Evolutionary conservation across 2,329 filamentous ascomycete species (phyloP), one percentile per base, ranked within the genome.

Genomic region (Cryphonectria radicalis): DNA sequence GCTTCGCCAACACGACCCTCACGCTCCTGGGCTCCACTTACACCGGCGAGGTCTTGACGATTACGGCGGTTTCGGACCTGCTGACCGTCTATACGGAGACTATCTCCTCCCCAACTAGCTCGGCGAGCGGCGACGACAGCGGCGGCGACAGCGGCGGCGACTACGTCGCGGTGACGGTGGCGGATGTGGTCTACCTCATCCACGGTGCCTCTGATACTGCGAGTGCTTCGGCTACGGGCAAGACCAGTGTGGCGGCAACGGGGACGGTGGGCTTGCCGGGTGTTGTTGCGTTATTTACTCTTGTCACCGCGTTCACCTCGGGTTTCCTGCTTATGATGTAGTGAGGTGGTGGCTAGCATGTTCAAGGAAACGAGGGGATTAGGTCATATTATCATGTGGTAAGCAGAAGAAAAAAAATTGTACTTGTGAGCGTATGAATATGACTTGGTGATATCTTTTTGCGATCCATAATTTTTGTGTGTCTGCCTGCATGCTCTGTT

Each of bases 131-230:
- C 37, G 37, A 2, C 37, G 10, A 40, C 37, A 40, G 2, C 37
- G 37, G 19, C 37, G 37, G 10, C 37, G 10, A 40, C 37, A 40
- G 2, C 37, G 37, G 11, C 35, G 43, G 53, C 28, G 17, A 4
- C 28, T 62, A 50, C 5, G 28, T 42, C 37, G 68, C 53, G 14
- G 32, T 67, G 10, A 63, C 60, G 3, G 17, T n/a, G 4, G 60
- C 43, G 13, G 50, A 35, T n/a, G 67, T 68, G n/a, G 2, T 68
- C 25, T 68, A 64, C 25, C 50, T 71, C n/a, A 66, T 71, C 10
- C 28, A 68, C 40, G 40, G 3, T n/a, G 59, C 46, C n/a, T 40
- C 60, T 6, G 69, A 68, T 37, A 50, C 60, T 13, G 69, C n/a
- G 17, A 28, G 19, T 19, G 11, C 68, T 46, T 42, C 68, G 14